Evolutionary conservation across 2,329 filamentous ascomycete species (phyloP), one percentile per base, ranked within the genome.

Genomic region (Fusarium annulatum): DNA sequence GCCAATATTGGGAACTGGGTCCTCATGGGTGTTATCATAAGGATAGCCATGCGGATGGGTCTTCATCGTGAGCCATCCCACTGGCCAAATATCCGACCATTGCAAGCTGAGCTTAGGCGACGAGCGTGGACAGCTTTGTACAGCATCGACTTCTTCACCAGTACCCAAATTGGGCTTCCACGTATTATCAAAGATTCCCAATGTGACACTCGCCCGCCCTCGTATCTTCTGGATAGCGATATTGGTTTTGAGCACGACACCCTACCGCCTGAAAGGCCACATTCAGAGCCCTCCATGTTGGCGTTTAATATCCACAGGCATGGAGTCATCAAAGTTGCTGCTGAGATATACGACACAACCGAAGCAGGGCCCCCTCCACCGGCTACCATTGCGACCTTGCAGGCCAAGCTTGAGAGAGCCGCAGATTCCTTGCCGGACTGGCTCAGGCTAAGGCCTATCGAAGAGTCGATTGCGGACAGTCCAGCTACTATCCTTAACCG

Each of bases 141-240:
- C n/a, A 69, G 72, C 26, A 64, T 73, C 59, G 61, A 75, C 23
- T 75, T 75, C 30, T 75, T 76, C 23, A 75, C 70, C 3, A 75
- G 70, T 49, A 71, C 66, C 7, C 72, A 76, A 38, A 52, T 72
- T 8, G 64, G 73, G 30, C 46, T 75, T 5, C 73, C 73, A 9
- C 70, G 70, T n/a, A 67, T 76, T 18, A 69, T 69, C 28, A 74
- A 75, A 18, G 70, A 75, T 34, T 63, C 64, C 11, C 73, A 72
- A 34, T 75, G 67, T 39, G 67, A 74, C 46, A 53, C 70, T 30
- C 49, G 16, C 5, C 67, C 61, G 6, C 70, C 73, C 9, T 58
- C 70, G 2, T 65, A 67, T 21, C 33, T 60, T 15, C 14, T 66
- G 21, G 51, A 67, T n/a, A 42, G 26, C 12, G 49, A 49, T 10